Evolutionary conservation across 139 green algal genomes (phyloP).

Genomic region (Chlorella sp.): DNA sequence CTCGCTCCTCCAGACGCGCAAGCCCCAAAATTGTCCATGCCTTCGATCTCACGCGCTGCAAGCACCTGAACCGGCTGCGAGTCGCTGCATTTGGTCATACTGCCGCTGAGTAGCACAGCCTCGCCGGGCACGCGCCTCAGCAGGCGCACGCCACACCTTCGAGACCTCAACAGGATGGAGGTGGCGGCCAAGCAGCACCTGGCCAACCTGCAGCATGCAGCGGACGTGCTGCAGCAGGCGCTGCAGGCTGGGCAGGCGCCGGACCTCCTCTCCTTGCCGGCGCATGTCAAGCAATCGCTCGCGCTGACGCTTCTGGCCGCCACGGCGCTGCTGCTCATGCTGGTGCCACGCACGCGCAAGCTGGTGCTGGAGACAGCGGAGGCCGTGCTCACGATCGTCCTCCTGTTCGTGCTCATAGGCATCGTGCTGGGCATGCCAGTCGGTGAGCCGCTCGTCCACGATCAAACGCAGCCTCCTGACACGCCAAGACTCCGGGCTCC

Average conservation of each 20-base stretch:
- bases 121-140: too few relatives aligned
- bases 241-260: neutral
- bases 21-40: too few relatives aligned
- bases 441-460: neutral
- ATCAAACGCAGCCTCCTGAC: too few relatives aligned
- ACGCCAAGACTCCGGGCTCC: too few relatives aligned
- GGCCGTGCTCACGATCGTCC: neutral
- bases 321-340: neutral
- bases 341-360: neutral
- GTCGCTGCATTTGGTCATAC: too few relatives aligned
- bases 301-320: neutral
- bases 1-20: too few relatives aligned
- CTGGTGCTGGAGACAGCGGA: neutral
- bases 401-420: neutral
- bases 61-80: too few relatives aligned
- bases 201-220: neutral
- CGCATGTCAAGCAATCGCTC: neutral
- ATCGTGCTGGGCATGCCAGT: constrained; percentile 2
- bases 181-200: neutral
- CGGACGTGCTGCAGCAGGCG: neutral
- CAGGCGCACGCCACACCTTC: too few relatives aligned
- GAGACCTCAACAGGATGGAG: too few relatives aligned
- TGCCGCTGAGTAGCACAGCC: too few relatives aligned
- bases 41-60: too few relatives aligned
- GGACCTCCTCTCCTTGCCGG: neutral